A percentile compares a stretch with the other conserved stretches of the same genome.
phyloP scores from a whole-genome alignment of 1,284 basidiomycete species.

The Chalciporus sp. region DNA sequence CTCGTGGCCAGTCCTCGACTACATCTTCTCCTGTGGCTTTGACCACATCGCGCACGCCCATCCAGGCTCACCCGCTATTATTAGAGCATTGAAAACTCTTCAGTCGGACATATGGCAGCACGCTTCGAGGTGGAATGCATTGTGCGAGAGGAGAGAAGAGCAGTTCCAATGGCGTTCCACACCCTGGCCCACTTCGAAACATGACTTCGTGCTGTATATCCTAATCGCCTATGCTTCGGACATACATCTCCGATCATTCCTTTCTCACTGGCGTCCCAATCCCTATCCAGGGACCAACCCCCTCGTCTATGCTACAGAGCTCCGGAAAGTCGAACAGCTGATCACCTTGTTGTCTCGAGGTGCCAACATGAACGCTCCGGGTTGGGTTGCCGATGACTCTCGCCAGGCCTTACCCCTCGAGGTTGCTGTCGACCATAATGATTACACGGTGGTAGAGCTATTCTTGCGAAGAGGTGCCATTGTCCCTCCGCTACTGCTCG shows the following conservation, averaged over 20 bases:
- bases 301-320: slow-evolving; percentile 9
- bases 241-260: background rate
- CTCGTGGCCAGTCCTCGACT: too few relatives aligned
- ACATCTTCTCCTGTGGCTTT: background rate
- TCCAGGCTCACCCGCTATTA: background rate
- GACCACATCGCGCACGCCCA: slow-evolving; percentile 8
- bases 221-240: background rate
- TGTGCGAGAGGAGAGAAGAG: background rate
- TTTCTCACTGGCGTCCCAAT: background rate
- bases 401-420: slow-evolving; percentile 2
- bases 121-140: slow-evolving; percentile 5
- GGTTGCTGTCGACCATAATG: slow-evolving; percentile 3
- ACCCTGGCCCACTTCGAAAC: slow-evolving; percentile 5
- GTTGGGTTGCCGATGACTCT: background rate
- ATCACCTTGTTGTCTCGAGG: background rate
- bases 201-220: background rate
- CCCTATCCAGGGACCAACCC: slow-evolving; percentile 2
- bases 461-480: background rate
- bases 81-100: background rate
- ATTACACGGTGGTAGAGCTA: background rate
- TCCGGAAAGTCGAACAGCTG: slow-evolving; percentile 1
- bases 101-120: background rate
- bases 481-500: too few relatives aligned
- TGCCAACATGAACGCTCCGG: slow-evolving; percentile 8
- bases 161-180: background rate